These are phyloP conservation scores for Penicillium sp. DNA, from an alignment of 2,329 filamentous ascomycete genomes.

Conservation along the genomic window DNA sequence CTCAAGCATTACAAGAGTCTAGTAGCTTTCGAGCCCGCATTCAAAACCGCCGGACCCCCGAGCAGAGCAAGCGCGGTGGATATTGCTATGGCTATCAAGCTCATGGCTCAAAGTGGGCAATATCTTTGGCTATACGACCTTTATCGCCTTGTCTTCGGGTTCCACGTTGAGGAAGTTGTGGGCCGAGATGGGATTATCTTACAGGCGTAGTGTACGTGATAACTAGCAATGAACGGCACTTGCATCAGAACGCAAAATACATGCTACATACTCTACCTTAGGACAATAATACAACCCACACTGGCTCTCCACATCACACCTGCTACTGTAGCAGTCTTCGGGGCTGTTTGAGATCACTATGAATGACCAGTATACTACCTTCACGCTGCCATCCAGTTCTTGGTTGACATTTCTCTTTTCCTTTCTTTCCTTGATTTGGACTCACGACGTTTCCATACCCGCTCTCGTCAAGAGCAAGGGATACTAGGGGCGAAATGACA, in stretches of 20 bases:
- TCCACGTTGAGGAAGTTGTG: conserved; percentile 77
- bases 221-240: not conserved
- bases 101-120: conserved; percentile 73
- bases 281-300: not conserved
- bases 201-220: conserved; percentile 26
- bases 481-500: no score
- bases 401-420: no score
- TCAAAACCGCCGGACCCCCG: conserved; percentile 52
- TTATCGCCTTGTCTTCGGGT: conserved; percentile 83
- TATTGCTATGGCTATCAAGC: conserved; percentile 76
- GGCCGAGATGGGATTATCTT: conserved; percentile 64
- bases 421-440: no score
- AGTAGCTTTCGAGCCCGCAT: conserved; percentile 73
- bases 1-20: conserved; percentile 81
- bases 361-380: no score
- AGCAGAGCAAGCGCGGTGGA: conserved; percentile 65
- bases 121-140: conserved; percentile 82
- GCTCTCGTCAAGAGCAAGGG: no score
- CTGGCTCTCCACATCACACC: not conserved
- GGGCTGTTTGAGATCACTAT: not conserved
- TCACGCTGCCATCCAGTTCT: no score
- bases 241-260: not conserved
- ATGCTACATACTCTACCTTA: not conserved
- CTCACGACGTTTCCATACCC: no score
- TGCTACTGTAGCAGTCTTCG: not conserved